Percentiles rank a stretch among this genome's conserved stretches.
phyloP scores from a whole-genome alignment of 306 rosid genomes.

The Fragaria vesca region DNA sequence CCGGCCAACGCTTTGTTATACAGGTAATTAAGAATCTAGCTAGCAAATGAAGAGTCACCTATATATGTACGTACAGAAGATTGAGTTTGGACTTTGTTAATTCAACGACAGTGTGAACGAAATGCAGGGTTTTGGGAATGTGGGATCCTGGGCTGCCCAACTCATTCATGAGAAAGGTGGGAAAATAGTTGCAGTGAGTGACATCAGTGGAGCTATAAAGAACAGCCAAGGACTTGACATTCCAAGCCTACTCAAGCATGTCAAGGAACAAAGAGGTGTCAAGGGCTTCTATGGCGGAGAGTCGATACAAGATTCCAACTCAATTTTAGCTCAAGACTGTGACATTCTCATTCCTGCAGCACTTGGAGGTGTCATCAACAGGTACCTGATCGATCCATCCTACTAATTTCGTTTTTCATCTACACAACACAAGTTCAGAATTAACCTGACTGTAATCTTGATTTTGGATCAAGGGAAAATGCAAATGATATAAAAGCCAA shows the following conservation, averaged over 20 bases:
- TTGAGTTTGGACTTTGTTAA: not conserved
- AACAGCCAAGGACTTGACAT: constrained; percentile 71
- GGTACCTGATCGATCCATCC: not conserved
- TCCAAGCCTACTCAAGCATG: constrained; percentile 63
- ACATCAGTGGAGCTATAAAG: constrained; percentile 78
- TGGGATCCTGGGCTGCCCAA: constrained; percentile 93
- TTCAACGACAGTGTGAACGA: not conserved
- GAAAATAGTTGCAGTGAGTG: constrained; percentile 84
- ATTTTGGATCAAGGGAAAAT: constrained; percentile 55
- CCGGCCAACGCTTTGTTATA: constrained; percentile 77
- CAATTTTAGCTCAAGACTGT: constrained; percentile 73
- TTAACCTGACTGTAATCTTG: constrained; percentile 3
- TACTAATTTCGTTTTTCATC: not conserved
- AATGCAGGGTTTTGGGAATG: constrained; percentile 85
- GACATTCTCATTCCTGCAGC: constrained; percentile 94
- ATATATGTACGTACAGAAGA: no score
- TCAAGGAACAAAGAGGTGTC: constrained; percentile 52
- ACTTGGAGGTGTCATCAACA: constrained; percentile 96
- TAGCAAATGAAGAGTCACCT: not conserved
- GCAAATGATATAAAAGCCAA: constrained; percentile 82
- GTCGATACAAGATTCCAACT: constrained; percentile 44
- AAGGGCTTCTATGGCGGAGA: constrained; percentile 76
- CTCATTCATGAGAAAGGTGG: constrained; percentile 78
- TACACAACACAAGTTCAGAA: not conserved
- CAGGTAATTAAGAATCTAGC: constrained; percentile 41